Conservation (phyloP, 1,139 yeast genomes). For the Saccharomyces hybrid region DNA sequence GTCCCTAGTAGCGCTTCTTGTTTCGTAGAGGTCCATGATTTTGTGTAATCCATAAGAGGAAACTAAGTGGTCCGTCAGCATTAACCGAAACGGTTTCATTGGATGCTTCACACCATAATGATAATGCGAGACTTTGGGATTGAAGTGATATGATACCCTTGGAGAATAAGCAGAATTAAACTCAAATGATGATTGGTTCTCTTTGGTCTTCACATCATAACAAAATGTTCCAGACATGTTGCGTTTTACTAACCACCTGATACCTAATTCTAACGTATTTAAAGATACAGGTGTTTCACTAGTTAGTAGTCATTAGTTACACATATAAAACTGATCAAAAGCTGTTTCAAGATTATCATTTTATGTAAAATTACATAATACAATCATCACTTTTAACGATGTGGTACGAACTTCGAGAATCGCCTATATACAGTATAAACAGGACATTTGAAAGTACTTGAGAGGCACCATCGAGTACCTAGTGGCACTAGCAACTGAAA, state of each 20-base stretch:
- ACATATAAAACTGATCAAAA: background rate
- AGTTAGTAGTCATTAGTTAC: background rate
- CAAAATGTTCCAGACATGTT: slow-evolving; percentile 31
- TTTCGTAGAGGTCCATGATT: slow-evolving; percentile 81
- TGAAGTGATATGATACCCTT: slow-evolving; percentile 80
- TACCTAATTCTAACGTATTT: background rate
- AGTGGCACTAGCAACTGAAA: background rate
- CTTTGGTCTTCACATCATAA: slow-evolving; percentile 50
- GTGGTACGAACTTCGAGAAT: background rate
- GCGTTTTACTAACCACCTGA: background rate
- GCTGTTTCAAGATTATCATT: background rate
- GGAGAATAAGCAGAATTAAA: slow-evolving; percentile 37
- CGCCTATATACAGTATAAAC: background rate
- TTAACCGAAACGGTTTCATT: slow-evolving; percentile 94
- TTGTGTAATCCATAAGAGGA: slow-evolving; percentile 79
- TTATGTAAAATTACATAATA: background rate
- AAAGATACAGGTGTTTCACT: too few species aligned
- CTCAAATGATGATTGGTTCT: slow-evolving; percentile 49
- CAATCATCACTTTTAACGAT: background rate
- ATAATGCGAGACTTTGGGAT: slow-evolving; percentile 71
- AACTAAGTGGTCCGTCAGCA: slow-evolving; percentile 90
- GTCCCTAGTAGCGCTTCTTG: slow-evolving; percentile 71
- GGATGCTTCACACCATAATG: slow-evolving; percentile 94
- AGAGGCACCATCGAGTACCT: background rate
- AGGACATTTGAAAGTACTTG: background rate